Evolutionary conservation across 352 stramenopile genomes (phyloP).

Genomic region (Globisporangium paddicum): DNA sequence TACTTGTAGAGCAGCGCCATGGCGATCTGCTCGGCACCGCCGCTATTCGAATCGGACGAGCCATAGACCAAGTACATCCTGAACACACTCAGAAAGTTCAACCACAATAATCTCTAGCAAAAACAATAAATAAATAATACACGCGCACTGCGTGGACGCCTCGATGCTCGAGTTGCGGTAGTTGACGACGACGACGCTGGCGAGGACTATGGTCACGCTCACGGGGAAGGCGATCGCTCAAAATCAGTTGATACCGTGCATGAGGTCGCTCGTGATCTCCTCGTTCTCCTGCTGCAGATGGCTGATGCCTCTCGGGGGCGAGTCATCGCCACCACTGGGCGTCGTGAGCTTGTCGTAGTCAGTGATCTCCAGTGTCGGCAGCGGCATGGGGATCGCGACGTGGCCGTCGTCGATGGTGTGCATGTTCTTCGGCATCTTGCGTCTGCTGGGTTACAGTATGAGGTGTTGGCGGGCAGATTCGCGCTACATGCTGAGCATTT

Average conservation of each 20-base stretch:
- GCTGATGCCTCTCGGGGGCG: constrained; percentile 2
- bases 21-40: constrained; percentile 36
- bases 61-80: constrained; percentile 81
- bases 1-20: constrained; percentile 90
- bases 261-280: constrained; percentile 60
- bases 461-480: too few relatives aligned
- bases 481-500: too few relatives aligned
- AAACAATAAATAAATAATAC: too few relatives aligned
- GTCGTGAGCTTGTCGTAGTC: constrained; percentile 65
- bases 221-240: constrained; percentile 82
- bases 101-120: neutral
- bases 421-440: constrained; percentile 12
- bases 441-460: neutral
- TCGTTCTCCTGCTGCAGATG: constrained; percentile 15
- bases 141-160: constrained; percentile 67
- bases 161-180: constrained; percentile 74
- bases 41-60: constrained; percentile 36
- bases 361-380: constrained; percentile 16
- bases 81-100: neutral
- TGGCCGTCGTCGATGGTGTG: constrained; percentile 13
- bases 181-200: constrained; percentile 81
- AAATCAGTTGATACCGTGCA: constrained; percentile 87
- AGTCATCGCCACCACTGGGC: constrained; percentile 25
- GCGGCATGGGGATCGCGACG: constrained; percentile 27
- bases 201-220: constrained; percentile 76